Base-by-base conservation (phyloP, 306 rosid genomes). In the Vigna reflexopilosa region DNA sequence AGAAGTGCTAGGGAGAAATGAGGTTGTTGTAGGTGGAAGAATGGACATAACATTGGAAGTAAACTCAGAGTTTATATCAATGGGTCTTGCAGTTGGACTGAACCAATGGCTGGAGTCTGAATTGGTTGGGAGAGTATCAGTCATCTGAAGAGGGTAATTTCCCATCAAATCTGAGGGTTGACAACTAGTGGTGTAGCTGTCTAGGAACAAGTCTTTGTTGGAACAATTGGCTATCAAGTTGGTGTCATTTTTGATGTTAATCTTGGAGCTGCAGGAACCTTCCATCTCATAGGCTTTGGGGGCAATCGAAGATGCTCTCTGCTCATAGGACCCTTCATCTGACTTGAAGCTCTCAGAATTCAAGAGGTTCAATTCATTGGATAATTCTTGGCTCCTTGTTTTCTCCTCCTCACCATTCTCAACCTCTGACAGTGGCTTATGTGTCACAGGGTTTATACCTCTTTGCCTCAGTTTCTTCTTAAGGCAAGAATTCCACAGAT, bases 381-480 rank as follows among this genome's bases (percentile, higher is more conserved):
- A 78, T 7, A 66, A 15, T 32, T 75, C 85, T 58, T 70, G 81
- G 77, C 61, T 81, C 71, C 48, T 77, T 11, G 69, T 52, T 78
- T 69, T 77, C 12, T 77, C 87, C 10, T 74, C 85, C 14, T 77
- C 84, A 32, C 59, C 84, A 67, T 77, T 87, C 65, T 87, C 84
- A 70, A 70, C 62, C 73, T 85, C 91, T 26, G 84, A 75, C 28
- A 94, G 82, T 77, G 93, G 94, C 75, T 88, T 87, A 63, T 91
- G 97, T 4, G 98, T 94, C 1, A 85, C 80, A 48, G 97, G 98
- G 84, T 94, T 97, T 77, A 94, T 89, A 20, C 98, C 98, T 83
- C 84, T 90, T 82, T 89, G 93, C 20, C 85, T 85, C 2, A 94
- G 91, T 84, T 94, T 94, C 79, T 94, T 94, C 87, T 93, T 93